These are phyloP conservation scores for Geotrichum citri-aurantii DNA, from an alignment of 1,139 yeast species.

Conservation along the genomic window DNA sequence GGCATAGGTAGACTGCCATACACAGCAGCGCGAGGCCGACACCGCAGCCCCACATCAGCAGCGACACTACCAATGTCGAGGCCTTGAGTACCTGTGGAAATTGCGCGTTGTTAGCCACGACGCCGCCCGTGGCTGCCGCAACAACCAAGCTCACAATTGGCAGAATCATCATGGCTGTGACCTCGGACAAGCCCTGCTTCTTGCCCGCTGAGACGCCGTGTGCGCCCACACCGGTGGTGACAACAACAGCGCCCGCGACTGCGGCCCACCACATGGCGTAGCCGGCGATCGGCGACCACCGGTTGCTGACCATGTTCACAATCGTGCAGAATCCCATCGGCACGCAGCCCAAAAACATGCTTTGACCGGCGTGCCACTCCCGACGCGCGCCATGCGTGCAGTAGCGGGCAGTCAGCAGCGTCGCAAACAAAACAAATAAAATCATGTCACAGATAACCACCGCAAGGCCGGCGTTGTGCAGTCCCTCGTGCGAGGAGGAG, in stretches of 20 bases:
- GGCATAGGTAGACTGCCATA: conserved; percentile 52
- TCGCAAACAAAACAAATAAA: conserved; percentile 42
- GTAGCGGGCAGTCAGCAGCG: conserved; percentile 40
- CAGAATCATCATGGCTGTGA: conserved; percentile 47
- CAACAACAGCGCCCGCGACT: not conserved
- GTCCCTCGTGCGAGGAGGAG: conserved; percentile 34
- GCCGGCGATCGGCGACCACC: conserved; percentile 51
- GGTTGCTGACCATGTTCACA: conserved; percentile 49
- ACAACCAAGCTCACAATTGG: conserved; percentile 78
- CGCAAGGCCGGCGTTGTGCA: conserved; percentile 50
- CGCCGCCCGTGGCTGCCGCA: conserved; percentile 59
- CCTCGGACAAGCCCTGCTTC: conserved; percentile 34
- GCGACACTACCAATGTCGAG: conserved; percentile 49
- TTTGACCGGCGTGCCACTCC: conserved; percentile 44
- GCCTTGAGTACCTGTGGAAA: conserved; percentile 35
- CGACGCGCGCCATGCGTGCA: conserved; percentile 36
- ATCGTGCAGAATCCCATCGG: conserved; percentile 74
- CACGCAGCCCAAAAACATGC: conserved; percentile 66
- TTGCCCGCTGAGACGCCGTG: conserved; percentile 42
- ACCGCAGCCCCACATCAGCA: conserved; percentile 65
- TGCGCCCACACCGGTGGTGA: conserved; percentile 39
- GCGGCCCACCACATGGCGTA: conserved; percentile 56
- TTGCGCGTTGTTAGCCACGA: conserved; percentile 37
- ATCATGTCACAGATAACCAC: conserved; percentile 51
- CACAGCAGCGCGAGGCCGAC: conserved; percentile 54